Conservation (phyloP, 2,329 filamentous ascomycete genomes). For the Colletotrichum falcatum region DNA sequence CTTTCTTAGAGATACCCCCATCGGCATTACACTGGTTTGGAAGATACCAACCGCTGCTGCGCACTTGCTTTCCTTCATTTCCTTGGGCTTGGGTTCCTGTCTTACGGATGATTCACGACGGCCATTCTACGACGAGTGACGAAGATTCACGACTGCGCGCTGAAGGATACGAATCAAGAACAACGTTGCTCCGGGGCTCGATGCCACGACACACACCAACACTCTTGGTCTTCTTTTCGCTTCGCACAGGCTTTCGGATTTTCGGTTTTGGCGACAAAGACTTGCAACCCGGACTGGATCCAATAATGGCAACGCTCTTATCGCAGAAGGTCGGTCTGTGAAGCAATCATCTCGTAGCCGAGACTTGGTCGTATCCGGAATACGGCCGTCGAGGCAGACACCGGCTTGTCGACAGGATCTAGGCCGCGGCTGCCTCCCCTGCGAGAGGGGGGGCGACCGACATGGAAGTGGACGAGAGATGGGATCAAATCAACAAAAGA, state of each 20-base stretch:
- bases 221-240: slow-evolving; percentile 38
- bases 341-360: slow-evolving; percentile 52
- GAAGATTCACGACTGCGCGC: slow-evolving; percentile 50
- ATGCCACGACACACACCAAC: slow-evolving; percentile 46
- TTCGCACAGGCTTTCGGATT: slow-evolving; percentile 42
- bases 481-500: slow-evolving; percentile 45
- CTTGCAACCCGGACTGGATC: slow-evolving; percentile 47
- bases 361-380: slow-evolving; percentile 53
- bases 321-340: slow-evolving; percentile 47
- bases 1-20: slow-evolving; percentile 56
- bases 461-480: slow-evolving; percentile 48
- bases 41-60: slow-evolving; percentile 46
- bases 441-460: slow-evolving; percentile 24
- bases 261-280: slow-evolving; percentile 39
- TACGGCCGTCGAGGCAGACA: slow-evolving; percentile 55
- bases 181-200: slow-evolving; percentile 48
- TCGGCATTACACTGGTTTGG: slow-evolving; percentile 46
- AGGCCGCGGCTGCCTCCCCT: slow-evolving; percentile 43
- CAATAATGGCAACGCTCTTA: slow-evolving; percentile 42
- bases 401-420: slow-evolving; percentile 58
- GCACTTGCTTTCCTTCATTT: slow-evolving; percentile 56
- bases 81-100: slow-evolving; percentile 54
- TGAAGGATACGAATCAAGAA: slow-evolving; percentile 49
- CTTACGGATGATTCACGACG: slow-evolving; percentile 62
- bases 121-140: slow-evolving; percentile 55